Conservation (phyloP, 306 rosid genomes). For the Corylus heterophylla region DNA sequence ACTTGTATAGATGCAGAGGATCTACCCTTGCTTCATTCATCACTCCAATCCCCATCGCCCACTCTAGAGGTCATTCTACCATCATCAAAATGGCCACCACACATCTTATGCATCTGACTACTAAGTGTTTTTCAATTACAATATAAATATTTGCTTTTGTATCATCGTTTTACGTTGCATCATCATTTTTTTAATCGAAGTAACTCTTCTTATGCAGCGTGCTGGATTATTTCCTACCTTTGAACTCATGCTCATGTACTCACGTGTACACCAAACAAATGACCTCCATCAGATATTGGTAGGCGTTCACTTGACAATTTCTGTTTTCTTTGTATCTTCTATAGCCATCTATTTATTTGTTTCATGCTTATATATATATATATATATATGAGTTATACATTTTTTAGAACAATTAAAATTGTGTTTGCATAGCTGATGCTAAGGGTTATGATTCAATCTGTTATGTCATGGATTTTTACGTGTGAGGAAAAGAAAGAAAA, state of each 20-base stretch:
- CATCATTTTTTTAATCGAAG: conserved; percentile 32
- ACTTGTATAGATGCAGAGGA: conserved; percentile 68
- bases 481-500: background rate
- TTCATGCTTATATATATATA: background rate
- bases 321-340: conserved; percentile 5
- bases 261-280: conserved; percentile 54
- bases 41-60: conserved; percentile 74
- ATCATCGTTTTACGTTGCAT: conserved; percentile 11
- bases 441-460: background rate
- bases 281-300: conserved; percentile 72
- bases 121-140: background rate
- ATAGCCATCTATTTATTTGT: conserved; percentile 2
- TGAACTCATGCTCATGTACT: conserved; percentile 78
- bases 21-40: conserved; percentile 77
- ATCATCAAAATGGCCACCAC: conserved; percentile 14
- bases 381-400: background rate
- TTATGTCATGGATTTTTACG: too few relatives aligned
- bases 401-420: background rate
- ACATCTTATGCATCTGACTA: conserved; percentile 19
- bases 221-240: conserved; percentile 89
- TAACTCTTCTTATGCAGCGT: conserved; percentile 46
- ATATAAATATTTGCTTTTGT: conserved; percentile 7
- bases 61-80: conserved; percentile 59
- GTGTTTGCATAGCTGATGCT: background rate
- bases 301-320: conserved; percentile 29